These are phyloP conservation scores for Trichoderma asperelloides DNA, from an alignment of 495 filamentous ascomycete genomes.

Conservation along the genomic window DNA sequence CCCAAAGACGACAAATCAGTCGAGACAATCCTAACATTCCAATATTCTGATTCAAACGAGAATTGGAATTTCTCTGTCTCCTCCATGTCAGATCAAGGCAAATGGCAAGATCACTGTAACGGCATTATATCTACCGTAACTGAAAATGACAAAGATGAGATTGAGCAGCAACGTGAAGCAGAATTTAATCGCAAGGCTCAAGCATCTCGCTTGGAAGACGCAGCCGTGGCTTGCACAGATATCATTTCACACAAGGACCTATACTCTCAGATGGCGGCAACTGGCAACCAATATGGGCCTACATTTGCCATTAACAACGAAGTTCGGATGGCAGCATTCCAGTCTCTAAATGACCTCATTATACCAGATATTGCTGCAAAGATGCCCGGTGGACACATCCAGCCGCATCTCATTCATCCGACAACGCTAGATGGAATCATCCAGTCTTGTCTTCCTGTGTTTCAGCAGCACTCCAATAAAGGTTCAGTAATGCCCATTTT, in stretches of 20 bases:
- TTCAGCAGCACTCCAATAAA: conserved; percentile 9
- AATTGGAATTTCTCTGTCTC: neutral
- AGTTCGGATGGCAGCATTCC: conserved; percentile 7
- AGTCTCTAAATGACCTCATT: conserved; percentile 11
- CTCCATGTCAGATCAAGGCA: neutral
- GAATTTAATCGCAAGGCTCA: neutral
- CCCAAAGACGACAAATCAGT: conserved; percentile 8
- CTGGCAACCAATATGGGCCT: conserved; percentile 19
- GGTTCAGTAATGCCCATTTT: neutral
- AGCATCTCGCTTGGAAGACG: neutral
- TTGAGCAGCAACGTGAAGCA: neutral
- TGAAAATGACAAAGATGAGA: neutral
- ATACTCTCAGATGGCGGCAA: conserved; percentile 15
- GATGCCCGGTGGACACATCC: conserved; percentile 14
- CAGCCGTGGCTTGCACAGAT: neutral
- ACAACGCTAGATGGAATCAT: conserved; percentile 17
- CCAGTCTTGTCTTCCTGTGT: conserved; percentile 11
- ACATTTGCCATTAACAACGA: conserved; percentile 18
- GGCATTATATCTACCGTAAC: neutral
- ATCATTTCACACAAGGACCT: conserved; percentile 2
- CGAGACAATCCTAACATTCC: neutral
- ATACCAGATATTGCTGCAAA: conserved; percentile 18
- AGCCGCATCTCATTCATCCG: conserved; percentile 18
- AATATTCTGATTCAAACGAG: conserved; percentile 10
- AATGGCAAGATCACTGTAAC: neutral